Percentiles rank a stretch among this genome's conserved stretches.
Conservation (phyloP, 2,329 filamentous ascomycete genomes). For the Tolypocladium capitatum region DNA sequence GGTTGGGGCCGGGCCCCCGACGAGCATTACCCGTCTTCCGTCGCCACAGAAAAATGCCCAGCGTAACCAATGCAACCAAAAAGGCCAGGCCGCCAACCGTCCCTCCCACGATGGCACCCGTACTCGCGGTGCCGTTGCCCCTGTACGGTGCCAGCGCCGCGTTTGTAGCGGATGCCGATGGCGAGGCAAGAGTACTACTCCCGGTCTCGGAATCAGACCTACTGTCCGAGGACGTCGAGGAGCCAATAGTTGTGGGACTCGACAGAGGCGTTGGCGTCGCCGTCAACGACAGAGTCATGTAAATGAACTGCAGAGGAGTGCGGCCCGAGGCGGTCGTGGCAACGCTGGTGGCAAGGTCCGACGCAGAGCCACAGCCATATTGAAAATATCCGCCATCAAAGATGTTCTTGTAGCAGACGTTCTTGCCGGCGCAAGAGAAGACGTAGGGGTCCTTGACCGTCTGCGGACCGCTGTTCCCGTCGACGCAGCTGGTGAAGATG, state of each 20-base stretch:
- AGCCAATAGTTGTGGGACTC: constrained; percentile 27
- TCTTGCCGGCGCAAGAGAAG: constrained; percentile 36
- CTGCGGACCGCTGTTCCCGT: constrained; percentile 34
- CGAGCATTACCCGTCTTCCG: constrained; percentile 28
- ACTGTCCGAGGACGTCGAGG: constrained; percentile 4
- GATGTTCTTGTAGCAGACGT: constrained; percentile 41
- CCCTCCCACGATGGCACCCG: constrained; percentile 40
- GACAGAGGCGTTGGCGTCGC: constrained; percentile 23
- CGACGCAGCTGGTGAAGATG: constrained; percentile 45
- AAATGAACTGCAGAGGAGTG: constrained; percentile 19
- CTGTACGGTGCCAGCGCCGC: constrained; percentile 15
- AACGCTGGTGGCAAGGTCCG: constrained; percentile 35
- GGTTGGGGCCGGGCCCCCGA: constrained; percentile 24
- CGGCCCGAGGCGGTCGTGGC: constrained; percentile 30
- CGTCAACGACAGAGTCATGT: constrained; percentile 27
- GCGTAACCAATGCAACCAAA: constrained; percentile 26
- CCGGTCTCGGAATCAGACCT: not conserved
- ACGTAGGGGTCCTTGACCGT: constrained; percentile 42
- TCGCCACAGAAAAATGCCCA: constrained; percentile 30
- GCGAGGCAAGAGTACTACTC: constrained; percentile 1
- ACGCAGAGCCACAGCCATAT: constrained; percentile 40
- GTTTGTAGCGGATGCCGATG: constrained; percentile 6
- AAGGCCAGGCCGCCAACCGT: constrained; percentile 37
- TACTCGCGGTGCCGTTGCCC: constrained; percentile 18
- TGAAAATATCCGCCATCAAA: constrained; percentile 43